Conservation (phyloP, 805 yeast species). For the Yamadazyma nakazawae region DNA sequence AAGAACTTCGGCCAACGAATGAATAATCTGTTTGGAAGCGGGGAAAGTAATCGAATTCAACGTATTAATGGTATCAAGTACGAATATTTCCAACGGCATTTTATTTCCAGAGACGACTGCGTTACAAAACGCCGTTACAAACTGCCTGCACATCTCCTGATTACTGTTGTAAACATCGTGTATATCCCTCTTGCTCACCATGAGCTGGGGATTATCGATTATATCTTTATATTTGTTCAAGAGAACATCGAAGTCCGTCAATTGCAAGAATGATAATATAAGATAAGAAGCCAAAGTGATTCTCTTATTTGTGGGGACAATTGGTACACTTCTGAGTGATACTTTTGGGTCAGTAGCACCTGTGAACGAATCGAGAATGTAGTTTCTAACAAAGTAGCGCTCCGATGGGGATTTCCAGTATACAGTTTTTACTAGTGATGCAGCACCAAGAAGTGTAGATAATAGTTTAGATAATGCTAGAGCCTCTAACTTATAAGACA, state of each 20-base stretch:
- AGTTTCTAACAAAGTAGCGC: slow-evolving; percentile 7
- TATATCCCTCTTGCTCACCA: not conserved
- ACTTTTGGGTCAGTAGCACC: slow-evolving; percentile 1
- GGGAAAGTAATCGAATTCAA: not conserved
- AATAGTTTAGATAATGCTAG: not conserved
- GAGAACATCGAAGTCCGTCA: not conserved
- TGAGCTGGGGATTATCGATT: not conserved
- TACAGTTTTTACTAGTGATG: not conserved
- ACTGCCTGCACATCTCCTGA: not conserved
- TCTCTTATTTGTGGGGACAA: not conserved
- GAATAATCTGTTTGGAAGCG: not conserved
- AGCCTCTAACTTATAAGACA: not conserved
- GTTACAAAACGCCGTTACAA: slow-evolving; percentile 1
- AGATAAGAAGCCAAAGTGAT: slow-evolving; percentile 1
- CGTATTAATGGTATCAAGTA: not conserved
- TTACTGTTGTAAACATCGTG: not conserved
- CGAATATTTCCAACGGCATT: slow-evolving; percentile 5
- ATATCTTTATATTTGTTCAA: not conserved
- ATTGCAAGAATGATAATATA: slow-evolving; percentile 5
- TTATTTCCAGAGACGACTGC: not conserved
- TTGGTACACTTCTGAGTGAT: slow-evolving; percentile 1
- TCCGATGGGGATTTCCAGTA: slow-evolving; percentile 8
- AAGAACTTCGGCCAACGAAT: not conserved
- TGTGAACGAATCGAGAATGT: not conserved
- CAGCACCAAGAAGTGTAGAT: not conserved